Base-by-base conservation (phyloP, 2,329 filamentous ascomycete genomes). In the Pestalotiopsis sp. region DNA sequence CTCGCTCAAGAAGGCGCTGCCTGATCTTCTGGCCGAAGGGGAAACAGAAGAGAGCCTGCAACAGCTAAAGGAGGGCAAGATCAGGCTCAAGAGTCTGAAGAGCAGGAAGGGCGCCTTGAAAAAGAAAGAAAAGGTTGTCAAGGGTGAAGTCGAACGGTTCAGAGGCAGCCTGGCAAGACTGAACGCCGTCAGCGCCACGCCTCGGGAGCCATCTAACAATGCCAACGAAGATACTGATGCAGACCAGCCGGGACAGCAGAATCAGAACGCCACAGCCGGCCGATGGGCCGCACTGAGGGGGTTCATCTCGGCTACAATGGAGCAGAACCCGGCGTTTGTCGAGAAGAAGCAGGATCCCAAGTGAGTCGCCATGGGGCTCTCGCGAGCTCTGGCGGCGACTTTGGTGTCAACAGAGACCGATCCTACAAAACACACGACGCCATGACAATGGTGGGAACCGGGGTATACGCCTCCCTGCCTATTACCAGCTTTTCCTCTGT, bases 271-370 rank as follows among this genome's bases (percentile, higher is more conserved):
- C 11, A 88, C 85, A 17, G 81, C 86, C 10, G 88, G 85, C 74
- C 84, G 92, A 66, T 98, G 94, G 92, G 92, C 92, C 38, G 93
- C 94, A 17, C 78, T 98, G 78, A 88, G 94, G 73, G 89, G 85
- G 10, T 97, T 95, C 76, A 97, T 98, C 64, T 91, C 92, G 1
- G 86, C 90, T 56, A 98, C 93, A 1, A 93, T 97, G 90, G 93
- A 97, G 81, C 92, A 93, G 79, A 95, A 95, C 73, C 89, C 91
- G 14, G 92, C 91, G 3, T 97, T 97, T 76, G 78, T 84, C 55
- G 70, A 24, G 44, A 76, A 77, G 48, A 59, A 64, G 35, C n/a
- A 70, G 58, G 69, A 71, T 40, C 70, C 61, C 17, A 72, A 73
- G 63, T 72, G 69, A 75, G 68, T 20, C 20, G n/a, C 26, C n/a